Percentiles rank a stretch among this genome's conserved stretches.
These are phyloP conservation scores for Calvatia gigantea DNA, from an alignment of 768 basidiomycete genomes.

Conservation along the genomic window DNA sequence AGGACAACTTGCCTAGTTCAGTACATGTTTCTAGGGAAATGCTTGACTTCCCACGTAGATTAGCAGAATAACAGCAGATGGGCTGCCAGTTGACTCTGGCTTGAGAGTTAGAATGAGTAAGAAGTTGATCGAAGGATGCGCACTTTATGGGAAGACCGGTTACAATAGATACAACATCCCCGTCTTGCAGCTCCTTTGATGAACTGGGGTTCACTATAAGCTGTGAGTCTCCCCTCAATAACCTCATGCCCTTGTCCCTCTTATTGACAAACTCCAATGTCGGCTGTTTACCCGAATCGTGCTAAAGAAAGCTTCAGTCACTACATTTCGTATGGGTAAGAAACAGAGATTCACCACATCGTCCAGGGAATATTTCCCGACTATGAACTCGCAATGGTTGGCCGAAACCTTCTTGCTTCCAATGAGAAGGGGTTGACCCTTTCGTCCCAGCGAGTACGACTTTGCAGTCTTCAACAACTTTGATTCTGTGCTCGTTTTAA, in stretches of 20 bases:
- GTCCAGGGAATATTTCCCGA: slow-evolving; percentile 47
- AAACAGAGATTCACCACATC: slow-evolving; percentile 46
- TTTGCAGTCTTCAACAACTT: slow-evolving; percentile 64
- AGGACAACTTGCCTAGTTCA: slow-evolving; percentile 40
- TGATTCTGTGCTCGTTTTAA: slow-evolving; percentile 19
- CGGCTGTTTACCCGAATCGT: slow-evolving; percentile 45
- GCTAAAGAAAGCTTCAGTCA: slow-evolving; percentile 28
- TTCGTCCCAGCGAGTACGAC: slow-evolving; percentile 56
- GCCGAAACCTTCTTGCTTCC: slow-evolving; percentile 64
- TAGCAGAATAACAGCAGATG: slow-evolving; percentile 45
- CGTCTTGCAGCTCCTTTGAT: slow-evolving; percentile 44
- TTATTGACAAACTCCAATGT: slow-evolving; percentile 43
- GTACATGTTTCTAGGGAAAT: slow-evolving; percentile 42
- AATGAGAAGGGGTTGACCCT: slow-evolving; percentile 46
- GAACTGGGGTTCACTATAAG: slow-evolving; percentile 33
- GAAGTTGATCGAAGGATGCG: slow-evolving; percentile 15
- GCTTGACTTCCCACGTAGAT: slow-evolving; percentile 30
- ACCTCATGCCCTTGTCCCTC: slow-evolving; percentile 42
- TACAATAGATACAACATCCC: slow-evolving; percentile 49
- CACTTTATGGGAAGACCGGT: slow-evolving; percentile 43
- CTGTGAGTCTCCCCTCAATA: slow-evolving; percentile 34
- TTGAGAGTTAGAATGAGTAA: background rate
- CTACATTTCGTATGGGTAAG: background rate
- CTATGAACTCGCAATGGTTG: slow-evolving; percentile 54
- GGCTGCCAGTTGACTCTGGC: slow-evolving; percentile 49